phyloP scores from a whole-genome alignment of 2,329 filamentous ascomycete genomes.

The Dothistroma pini region DNA sequence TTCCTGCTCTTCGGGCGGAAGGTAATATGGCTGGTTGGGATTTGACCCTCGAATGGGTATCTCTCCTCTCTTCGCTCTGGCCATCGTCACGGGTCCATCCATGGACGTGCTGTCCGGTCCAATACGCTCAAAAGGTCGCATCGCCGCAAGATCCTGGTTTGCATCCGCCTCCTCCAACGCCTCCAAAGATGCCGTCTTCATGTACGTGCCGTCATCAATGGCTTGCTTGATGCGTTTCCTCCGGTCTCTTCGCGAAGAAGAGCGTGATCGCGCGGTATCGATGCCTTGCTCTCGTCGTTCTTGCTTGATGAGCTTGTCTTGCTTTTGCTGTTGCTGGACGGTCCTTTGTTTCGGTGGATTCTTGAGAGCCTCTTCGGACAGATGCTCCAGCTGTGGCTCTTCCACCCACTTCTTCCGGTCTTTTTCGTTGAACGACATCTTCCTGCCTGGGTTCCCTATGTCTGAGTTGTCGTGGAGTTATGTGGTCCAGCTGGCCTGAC shows the following conservation, averaged over 20 bases:
- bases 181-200: constrained; percentile 49
- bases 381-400: constrained; percentile 25
- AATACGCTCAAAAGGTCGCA: constrained; percentile 54
- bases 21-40: constrained; percentile 47
- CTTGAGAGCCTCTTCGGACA: constrained; percentile 24
- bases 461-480: background rate
- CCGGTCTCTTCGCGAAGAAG: constrained; percentile 46
- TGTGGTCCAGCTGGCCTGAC: background rate
- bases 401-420: constrained; percentile 27
- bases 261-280: constrained; percentile 46
- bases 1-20: constrained; percentile 26
- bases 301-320: constrained; percentile 37
- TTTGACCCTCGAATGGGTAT: constrained; percentile 53
- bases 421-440: constrained; percentile 20
- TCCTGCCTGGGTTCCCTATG: constrained; percentile 5
- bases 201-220: constrained; percentile 48
- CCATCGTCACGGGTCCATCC: constrained; percentile 55
- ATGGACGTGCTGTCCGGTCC: constrained; percentile 54
- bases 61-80: constrained; percentile 52
- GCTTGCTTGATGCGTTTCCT: constrained; percentile 46
- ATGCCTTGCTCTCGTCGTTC: constrained; percentile 31
- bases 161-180: constrained; percentile 52
- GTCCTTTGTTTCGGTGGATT: constrained; percentile 38
- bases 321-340: constrained; percentile 46
- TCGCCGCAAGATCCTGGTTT: constrained; percentile 46